A percentile compares a stretch with the other conserved stretches of the same genome.
Evolutionary conservation across 2,329 filamentous ascomycete species (phyloP).

Genomic region (Mycosphaerella arachidis): DNA sequence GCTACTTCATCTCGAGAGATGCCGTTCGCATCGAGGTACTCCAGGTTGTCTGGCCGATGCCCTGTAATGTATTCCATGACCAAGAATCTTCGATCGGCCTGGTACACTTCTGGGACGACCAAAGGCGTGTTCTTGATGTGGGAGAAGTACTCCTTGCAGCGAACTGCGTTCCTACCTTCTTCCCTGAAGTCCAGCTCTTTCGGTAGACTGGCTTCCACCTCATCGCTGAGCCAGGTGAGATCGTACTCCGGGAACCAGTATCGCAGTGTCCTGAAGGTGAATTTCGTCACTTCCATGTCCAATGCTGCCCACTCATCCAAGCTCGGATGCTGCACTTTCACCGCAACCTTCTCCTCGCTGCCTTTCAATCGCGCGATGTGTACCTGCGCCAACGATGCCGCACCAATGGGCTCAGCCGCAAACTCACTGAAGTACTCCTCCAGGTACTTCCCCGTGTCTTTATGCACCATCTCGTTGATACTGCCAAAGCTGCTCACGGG

Average conservation of each 20-base stretch:
- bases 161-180: constrained; percentile 78
- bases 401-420: constrained; percentile 73
- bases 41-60: constrained; percentile 79
- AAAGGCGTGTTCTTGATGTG: constrained; percentile 70
- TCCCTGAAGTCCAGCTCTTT: constrained; percentile 85
- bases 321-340: constrained; percentile 92
- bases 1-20: constrained; percentile 97
- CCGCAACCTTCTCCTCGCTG: constrained; percentile 80
- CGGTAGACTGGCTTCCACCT: constrained; percentile 87
- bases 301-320: constrained; percentile 86
- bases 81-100: constrained; percentile 81
- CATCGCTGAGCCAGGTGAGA: constrained; percentile 86
- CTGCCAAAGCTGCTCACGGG: constrained; percentile 86
- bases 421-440: constrained; percentile 85
- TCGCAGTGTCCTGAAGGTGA: constrained; percentile 86
- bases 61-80: constrained; percentile 94
- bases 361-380: constrained; percentile 80
- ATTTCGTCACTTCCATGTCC: constrained; percentile 78
- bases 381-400: constrained; percentile 90
- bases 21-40: constrained; percentile 74
- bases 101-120: constrained; percentile 83
- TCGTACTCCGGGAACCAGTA: constrained; percentile 97
- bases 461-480: constrained; percentile 77
- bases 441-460: constrained; percentile 74
- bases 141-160: constrained; percentile 76